Evolutionary conservation across 1,284 basidiomycete genomes (phyloP), one percentile per base, ranked within the genome.

Genomic region (Peniophora sp.): DNA sequence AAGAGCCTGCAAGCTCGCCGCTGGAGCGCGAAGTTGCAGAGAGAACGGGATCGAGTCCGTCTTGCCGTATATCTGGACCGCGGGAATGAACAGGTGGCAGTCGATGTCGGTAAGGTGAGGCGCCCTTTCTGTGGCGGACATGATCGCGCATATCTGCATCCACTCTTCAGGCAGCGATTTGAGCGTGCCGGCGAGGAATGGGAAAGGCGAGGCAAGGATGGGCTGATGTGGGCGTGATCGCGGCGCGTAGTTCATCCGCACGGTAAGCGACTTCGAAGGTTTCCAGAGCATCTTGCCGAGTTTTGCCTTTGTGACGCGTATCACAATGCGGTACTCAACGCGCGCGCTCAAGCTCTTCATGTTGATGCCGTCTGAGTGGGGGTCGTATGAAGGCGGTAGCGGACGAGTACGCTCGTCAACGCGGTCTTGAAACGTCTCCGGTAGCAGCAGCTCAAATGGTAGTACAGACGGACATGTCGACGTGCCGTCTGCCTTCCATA

Each of bases 91-190:
- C 14, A 78, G 58, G 76, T 78, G 37, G 15, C 37, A 41, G 37
- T 41, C 37, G 18, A 41, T 20, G 18, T 20, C 37, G 18, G n/a
- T 8, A 20, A 41, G 37, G n/a, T 5, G 18, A n/a, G 15, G 37
- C n/a, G n/a, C 5, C 5, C 27, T 17, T 20, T n/a, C n/a, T n/a
- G n/a, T n/a, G n/a, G 37, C 6, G 18, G 68, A 61, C 54, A 84
- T 68, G 5, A 60, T 59, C 52, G 72, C 69, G 15, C 70, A 62
- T 9, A 72, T 67, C 58, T 84, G 79, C 50, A 70, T 69, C 79
- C 81, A 85, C 58, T 84, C 81, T 54, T 83, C 83, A 11, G 83
- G 82, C 10, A 67, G 65, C 0, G 66, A 65, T 66, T 85, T 78
- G 59, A 76, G 57, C 17, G 73, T 67, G 12, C 27, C 27, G 14